Evolutionary conservation across 2,329 filamentous ascomycete species (phyloP), one percentile per base, ranked within the genome.

Genomic region (Aspergillus arachidicola): DNA sequence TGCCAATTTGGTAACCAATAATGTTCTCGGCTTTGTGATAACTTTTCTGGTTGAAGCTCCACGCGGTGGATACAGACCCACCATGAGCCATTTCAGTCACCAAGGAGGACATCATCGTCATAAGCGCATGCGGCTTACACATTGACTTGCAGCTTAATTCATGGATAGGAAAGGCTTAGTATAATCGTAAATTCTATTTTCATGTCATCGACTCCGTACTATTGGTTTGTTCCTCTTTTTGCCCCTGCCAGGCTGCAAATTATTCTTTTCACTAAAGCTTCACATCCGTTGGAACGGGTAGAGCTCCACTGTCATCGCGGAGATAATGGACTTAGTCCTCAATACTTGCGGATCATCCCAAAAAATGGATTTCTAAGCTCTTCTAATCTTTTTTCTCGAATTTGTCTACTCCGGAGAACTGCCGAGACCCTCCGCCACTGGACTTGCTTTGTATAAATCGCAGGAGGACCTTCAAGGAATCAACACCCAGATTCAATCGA

Each of bases 381-480:
- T 51, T 51, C 45, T 48, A 28, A 41, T 21, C 34, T 21, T 51
- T 50, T 38, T 43, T 28, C 4, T 41, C 23, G 32, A 46, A n/a
- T 38, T 23, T 41, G 21, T 6, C 32, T 6, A 5, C 38, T 48
- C 50, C 45, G 28, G 32, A 19, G 50, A 41, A 41, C 11, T 26
- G 16, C 51, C n/a, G 32, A 21, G 51, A 36, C 23, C 9, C 14
- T 36, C 19, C 32, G 51, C 51, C 51, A 55, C 51, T 26, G 11
- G 11, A 28, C 7, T 5, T n/a, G n/a, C 38, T n/a, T 4, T 38
- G 51, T 66, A 56, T 60, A 59, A 60, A 62, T 19, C 16, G n/a
- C 21, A 26, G 14, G 57, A 64, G 62, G 38, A 66, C 64, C 62
- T 38, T 43, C 7, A 51, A 54, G 57, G 62, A 62, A 64, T 64